A percentile compares a stretch with the other conserved stretches of the same genome.
Evolutionary conservation across 1,284 basidiomycete species (phyloP).

Genomic region (Pseudozyma sp.): DNA sequence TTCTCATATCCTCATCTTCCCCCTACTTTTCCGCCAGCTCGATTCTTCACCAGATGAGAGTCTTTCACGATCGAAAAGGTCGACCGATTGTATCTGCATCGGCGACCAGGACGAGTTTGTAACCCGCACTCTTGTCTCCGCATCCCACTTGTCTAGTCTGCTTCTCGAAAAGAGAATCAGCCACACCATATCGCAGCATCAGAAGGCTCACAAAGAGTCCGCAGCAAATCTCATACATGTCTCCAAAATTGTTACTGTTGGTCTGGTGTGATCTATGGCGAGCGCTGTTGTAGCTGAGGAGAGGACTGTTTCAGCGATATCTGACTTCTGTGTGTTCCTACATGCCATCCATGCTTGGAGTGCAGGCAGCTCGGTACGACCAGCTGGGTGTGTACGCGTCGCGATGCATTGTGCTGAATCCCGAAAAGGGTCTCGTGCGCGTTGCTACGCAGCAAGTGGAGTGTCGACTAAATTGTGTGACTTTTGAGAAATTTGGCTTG

Average conservation of each 20-base stretch:
- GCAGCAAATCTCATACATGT: slow-evolving; percentile 52
- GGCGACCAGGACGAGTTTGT: slow-evolving; percentile 27
- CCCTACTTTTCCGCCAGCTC: slow-evolving; percentile 9
- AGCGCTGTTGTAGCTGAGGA: too few relatives aligned
- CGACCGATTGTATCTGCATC: slow-evolving; percentile 14
- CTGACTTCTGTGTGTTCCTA: too few relatives aligned
- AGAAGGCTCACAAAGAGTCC: slow-evolving; percentile 53
- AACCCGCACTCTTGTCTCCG: slow-evolving; percentile 35
- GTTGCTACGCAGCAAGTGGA: background rate
- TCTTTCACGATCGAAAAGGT: slow-evolving; percentile 50
- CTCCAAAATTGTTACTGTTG: slow-evolving; percentile 9
- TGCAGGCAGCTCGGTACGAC: background rate
- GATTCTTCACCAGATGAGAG: slow-evolving; percentile 8
- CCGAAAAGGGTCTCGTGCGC: background rate
- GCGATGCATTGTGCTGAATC: slow-evolving; percentile 2
- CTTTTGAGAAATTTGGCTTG: slow-evolving; percentile 6
- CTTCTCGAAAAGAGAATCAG: slow-evolving; percentile 27
- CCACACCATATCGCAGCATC: slow-evolving; percentile 51
- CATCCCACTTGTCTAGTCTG: slow-evolving; percentile 23
- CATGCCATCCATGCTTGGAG: background rate
- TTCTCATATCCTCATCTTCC: slow-evolving; percentile 1
- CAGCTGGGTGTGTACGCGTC: slow-evolving; percentile 3
- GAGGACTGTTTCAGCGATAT: too few relatives aligned
- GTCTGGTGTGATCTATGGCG: background rate
- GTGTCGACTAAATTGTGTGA: background rate